Conservation (phyloP, 23 red algal species). For the Cyanidium caldarium region DNA sequence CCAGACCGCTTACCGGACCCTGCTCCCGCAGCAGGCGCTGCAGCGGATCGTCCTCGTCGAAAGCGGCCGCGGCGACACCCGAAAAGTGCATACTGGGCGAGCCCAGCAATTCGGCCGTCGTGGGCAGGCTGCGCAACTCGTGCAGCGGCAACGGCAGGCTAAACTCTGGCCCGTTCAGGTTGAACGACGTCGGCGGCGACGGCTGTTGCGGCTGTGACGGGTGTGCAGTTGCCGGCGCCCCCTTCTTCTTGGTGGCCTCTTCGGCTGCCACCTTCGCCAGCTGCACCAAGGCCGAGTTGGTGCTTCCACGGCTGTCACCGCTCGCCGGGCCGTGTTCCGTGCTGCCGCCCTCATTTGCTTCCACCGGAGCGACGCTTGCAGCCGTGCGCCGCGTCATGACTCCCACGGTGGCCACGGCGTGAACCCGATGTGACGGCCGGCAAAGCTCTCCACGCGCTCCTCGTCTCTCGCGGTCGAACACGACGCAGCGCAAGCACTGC, state of each 20-base stretch:
- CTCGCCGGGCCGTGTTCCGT: background rate
- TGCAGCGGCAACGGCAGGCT: background rate
- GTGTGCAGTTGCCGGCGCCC: too few species aligned
- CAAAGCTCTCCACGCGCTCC: too few species aligned
- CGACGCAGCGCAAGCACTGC: too few species aligned
- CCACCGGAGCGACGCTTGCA: too few species aligned
- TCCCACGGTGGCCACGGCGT: too few species aligned
- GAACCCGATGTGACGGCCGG: too few species aligned
- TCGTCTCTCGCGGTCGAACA: too few species aligned
- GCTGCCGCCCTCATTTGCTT: background rate
- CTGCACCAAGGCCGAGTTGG: background rate
- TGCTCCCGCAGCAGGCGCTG: background rate
- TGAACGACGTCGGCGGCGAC: slow-evolving; percentile 3
- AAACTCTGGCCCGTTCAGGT: background rate
- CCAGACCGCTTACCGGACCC: background rate
- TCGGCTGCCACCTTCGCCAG: background rate
- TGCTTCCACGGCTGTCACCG: background rate
- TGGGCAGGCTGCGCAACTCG: slow-evolving; percentile 2
- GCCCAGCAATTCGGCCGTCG: background rate
- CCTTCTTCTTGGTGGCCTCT: too few species aligned
- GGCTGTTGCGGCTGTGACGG: background rate
- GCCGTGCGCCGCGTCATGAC: too few species aligned
- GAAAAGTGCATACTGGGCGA: background rate
- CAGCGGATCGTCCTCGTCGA: background rate
- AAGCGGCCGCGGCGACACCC: background rate